These are phyloP conservation scores for Emmonsia crescens DNA, from an alignment of 2,329 filamentous ascomycete genomes.

Conservation along the genomic window DNA sequence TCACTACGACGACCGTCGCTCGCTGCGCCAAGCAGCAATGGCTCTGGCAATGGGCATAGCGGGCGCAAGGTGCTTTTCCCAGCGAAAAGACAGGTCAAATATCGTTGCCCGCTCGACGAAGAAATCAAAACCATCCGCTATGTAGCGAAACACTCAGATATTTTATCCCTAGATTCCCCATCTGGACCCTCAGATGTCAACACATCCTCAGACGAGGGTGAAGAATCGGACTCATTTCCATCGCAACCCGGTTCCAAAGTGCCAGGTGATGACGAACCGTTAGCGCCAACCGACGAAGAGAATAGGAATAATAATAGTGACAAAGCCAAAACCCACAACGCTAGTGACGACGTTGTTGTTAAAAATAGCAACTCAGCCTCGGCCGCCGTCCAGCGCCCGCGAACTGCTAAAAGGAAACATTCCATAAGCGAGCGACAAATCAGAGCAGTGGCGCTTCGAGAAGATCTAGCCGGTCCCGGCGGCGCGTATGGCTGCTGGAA, in stretches of 20 bases:
- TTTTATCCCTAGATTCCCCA: conserved; percentile 24
- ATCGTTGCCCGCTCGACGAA: conserved; percentile 46
- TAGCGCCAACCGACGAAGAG: conserved; percentile 1
- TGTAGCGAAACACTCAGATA: conserved; percentile 46
- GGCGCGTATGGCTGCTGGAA: conserved; percentile 23
- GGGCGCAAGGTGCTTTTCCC: conserved; percentile 39
- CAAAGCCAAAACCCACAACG: background rate
- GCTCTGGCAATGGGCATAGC: conserved; percentile 25
- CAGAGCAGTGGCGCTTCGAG: conserved; percentile 29
- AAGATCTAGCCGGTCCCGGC: conserved; percentile 27
- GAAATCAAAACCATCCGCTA: conserved; percentile 48
- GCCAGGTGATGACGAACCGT: conserved; percentile 23
- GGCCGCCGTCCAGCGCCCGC: conserved; percentile 5
- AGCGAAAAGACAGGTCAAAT: conserved; percentile 47
- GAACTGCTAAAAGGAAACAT: conserved; percentile 7
- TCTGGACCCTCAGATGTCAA: conserved; percentile 17
- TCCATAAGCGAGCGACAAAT: conserved; percentile 21
- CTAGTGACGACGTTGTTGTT: background rate
- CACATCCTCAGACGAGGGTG: conserved; percentile 7
- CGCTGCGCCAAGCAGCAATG: conserved; percentile 23
- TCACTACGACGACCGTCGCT: conserved; percentile 27
- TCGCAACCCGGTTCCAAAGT: conserved; percentile 22
- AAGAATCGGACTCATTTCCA: conserved; percentile 17
- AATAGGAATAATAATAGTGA: background rate
- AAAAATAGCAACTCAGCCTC: conserved; percentile 1